Base-by-base conservation (phyloP, 352 stramenopile species). In the Peronospora farinosa region DNA sequence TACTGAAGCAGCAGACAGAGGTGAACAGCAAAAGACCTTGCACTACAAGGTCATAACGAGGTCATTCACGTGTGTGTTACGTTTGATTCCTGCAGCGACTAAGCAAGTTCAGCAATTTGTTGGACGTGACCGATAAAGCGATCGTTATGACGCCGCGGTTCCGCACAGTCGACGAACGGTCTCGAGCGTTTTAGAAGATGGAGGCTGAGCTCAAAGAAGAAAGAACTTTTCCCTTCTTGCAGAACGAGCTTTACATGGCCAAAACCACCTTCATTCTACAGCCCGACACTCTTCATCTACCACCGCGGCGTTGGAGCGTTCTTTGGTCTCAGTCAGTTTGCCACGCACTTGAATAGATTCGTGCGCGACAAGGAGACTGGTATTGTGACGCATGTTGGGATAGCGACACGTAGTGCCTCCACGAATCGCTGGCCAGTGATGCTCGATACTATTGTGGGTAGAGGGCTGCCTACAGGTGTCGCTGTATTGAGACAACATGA, bases 271-370 rank as follows among this genome's bases (percentile, higher is more conserved):
- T n/a, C n/a, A 36, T 79, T 80, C 46, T 62, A 59, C 27, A 65
- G 65, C 19, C 48, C 47, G 6, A 72, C 73, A 28, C 56, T 87
- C 13, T 86, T 90, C 51, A 65, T 58, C 48, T 84, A 72, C 52
- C 64, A 90, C 28, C 76, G 79, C n/a, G 74, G 75, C 17, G 73
- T 74, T n/a, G 77, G 66, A 27, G 53, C 63, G 21, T 69, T 59
- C 54, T 90, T 90, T 21, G 76, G 79, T 1, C 58, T 90, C 21
- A 75, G 60, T 25, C 70, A 84, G 49, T 90, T 72, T 49, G 79
- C 68, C 33, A 85, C 74, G 11, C 74, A 88, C 53, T 57, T 88
- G 31, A 90, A 90, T 17, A 76, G 79, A 21, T 90, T 77, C 30
- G 69, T 86, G 30, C 65, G 72, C 11, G 28, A 67, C 39, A 50